Base-by-base conservation (phyloP, 495 filamentous ascomycete species). In the Aspergillus cavernicola region DNA sequence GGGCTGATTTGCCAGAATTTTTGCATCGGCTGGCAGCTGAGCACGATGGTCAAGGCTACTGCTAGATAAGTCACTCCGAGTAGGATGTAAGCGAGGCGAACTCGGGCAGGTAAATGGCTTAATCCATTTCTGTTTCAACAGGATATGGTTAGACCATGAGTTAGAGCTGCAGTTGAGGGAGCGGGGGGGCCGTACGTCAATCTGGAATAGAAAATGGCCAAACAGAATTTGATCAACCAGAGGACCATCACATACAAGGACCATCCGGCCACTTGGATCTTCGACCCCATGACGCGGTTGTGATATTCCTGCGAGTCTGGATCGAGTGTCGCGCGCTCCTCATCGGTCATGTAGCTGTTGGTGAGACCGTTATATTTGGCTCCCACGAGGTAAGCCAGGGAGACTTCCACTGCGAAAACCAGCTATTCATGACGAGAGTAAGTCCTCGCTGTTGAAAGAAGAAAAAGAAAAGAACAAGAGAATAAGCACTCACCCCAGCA, bases 1-100 rank as follows among this genome's bases (percentile, higher is more conserved):
- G 81, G 81, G 46, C 79, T 53, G 23, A 83, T 82, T 58, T 84
- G 80, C 78, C 79, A 84, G 23, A 80, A 77, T 19, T 74, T 76
- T 39, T 74, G 40, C 58, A 80, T 69, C 6, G 81, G 80, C 26
- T 61, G 62, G 52, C 83, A 86, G 4, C 74, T 69, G 0, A 83
- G 63, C 3, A 84, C 61, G 44, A 82, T 77, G 4, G 76, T 74
- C 6, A 76, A 63, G 5, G 80, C 50, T 4, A 79, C 79, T 0
- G 71, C 70, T 11, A 85, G 38, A 58, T 79, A 85, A 2, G 80
- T 83, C 1, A 43, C 29, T 0, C 60, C 69, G 38, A 85, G 71
- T n/a, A 84, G 50, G 11, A 62, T 63, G 49, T 80, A 84, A 2
- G 79, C 82, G 38, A 78, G 52, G 29, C 69, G 68, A n/a, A 85